These are phyloP conservation scores for Chamaenerion angustifolium DNA, from an alignment of 345 rosid genomes.

Conservation along the genomic window DNA sequence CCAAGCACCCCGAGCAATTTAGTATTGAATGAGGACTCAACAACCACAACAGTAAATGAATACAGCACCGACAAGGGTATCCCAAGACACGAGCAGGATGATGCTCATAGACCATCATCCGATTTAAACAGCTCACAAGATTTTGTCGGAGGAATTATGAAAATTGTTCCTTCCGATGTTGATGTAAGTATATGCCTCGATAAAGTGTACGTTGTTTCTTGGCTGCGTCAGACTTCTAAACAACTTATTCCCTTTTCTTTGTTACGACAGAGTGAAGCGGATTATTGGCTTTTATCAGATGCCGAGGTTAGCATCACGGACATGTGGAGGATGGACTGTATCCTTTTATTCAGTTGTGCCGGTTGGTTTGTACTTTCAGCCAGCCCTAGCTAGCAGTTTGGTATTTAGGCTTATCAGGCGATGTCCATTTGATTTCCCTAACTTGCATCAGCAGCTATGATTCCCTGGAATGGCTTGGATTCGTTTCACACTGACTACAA, in stretches of 20 bases:
- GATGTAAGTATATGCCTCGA: conserved; percentile 47
- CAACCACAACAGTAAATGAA: conserved; percentile 17
- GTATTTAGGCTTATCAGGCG: no score
- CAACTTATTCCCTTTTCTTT: not conserved
- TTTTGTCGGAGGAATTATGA: conserved; percentile 78
- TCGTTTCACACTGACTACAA: conserved; percentile 17
- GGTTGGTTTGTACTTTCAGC: no score
- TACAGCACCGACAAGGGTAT: conserved; percentile 41
- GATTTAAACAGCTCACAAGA: conserved; percentile 55
- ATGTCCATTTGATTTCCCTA: conserved; percentile 10
- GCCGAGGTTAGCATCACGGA: conserved; percentile 79
- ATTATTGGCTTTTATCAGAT: conserved; percentile 94
- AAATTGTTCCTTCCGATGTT: conserved; percentile 77
- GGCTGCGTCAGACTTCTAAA: not conserved
- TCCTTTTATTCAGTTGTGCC: conserved; percentile 21
- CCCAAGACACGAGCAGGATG: conserved; percentile 29
- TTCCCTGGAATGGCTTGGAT: conserved; percentile 44
- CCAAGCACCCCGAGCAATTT: conserved; percentile 39
- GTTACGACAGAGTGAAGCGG: conserved; percentile 35
- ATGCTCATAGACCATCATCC: conserved; percentile 33
- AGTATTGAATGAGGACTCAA: conserved; percentile 30
- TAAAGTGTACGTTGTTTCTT: not conserved
- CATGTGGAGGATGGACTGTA: conserved; percentile 77
- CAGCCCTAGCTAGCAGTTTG: not conserved
- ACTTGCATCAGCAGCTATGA: conserved; percentile 28